Evolutionary conservation across 2,329 filamentous ascomycete species (phyloP).

Genomic region (Neurospora sp.): DNA sequence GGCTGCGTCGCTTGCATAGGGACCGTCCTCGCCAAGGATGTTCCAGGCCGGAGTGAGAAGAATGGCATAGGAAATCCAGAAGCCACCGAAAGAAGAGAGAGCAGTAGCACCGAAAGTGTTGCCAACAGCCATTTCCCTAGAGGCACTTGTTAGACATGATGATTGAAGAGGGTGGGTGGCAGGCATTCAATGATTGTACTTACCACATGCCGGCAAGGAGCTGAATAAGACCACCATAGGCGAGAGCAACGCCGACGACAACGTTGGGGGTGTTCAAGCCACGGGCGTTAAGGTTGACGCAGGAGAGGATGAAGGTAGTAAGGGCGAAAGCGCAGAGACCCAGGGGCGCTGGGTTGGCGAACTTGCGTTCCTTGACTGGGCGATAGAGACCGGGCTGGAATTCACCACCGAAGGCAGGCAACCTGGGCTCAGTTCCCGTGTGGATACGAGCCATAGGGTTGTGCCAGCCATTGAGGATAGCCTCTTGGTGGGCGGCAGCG

Average conservation of each 20-base stretch:
- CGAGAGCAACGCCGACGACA: conserved; percentile 58
- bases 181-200: conserved; percentile 21
- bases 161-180: not conserved
- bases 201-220: conserved; percentile 81
- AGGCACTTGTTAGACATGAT: conserved; percentile 7
- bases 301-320: conserved; percentile 70
- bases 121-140: conserved; percentile 75
- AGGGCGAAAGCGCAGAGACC: conserved; percentile 71
- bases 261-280: conserved; percentile 53
- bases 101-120: conserved; percentile 82
- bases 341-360: conserved; percentile 70
- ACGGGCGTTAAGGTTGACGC: conserved; percentile 59
- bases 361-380: conserved; percentile 55
- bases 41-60: conserved; percentile 59
- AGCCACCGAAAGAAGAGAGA: conserved; percentile 71
- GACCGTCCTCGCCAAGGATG: conserved; percentile 36
- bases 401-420: conserved; percentile 59
- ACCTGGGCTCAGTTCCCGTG: conserved; percentile 22
- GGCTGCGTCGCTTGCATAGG: conserved; percentile 27
- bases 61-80: conserved; percentile 71
- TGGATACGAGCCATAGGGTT: conserved; percentile 31
- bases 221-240: conserved; percentile 70
- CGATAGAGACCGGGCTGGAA: conserved; percentile 62
- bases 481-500: conserved; percentile 19
- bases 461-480: conserved; percentile 22